A percentile compares a stretch with the other conserved stretches of the same genome.
These are phyloP conservation scores for Rachicladosporium sp. DNA, from an alignment of 2,329 filamentous ascomycete genomes.

Conservation along the genomic window DNA sequence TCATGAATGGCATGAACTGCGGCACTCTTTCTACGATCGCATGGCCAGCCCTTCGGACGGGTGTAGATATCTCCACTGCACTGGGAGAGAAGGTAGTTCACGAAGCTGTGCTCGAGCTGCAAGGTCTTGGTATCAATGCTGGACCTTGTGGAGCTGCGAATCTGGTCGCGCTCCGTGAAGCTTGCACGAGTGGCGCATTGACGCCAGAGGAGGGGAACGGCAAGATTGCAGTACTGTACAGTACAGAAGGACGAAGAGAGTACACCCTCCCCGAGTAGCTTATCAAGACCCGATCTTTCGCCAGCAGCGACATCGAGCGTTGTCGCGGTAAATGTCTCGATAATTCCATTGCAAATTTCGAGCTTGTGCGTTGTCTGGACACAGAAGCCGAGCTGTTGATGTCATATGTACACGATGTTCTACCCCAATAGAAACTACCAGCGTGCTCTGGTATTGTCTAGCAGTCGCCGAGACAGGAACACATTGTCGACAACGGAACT, in stretches of 20 bases:
- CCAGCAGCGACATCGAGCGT: background rate
- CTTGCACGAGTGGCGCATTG: conserved; percentile 26
- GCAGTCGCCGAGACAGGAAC: too few species aligned
- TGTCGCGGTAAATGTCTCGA: background rate
- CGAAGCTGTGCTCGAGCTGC: conserved; percentile 41
- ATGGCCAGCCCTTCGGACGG: conserved; percentile 45
- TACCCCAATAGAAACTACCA: too few species aligned
- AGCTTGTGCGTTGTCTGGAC: too few species aligned
- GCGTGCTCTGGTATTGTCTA: too few species aligned
- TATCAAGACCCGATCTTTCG: background rate
- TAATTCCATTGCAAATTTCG: too few species aligned
- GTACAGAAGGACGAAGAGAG: conserved; percentile 48
- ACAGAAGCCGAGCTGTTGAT: too few species aligned
- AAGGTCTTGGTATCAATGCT: conserved; percentile 31
- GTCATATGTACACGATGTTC: too few species aligned
- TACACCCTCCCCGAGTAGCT: conserved; percentile 26
- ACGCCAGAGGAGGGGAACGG: conserved; percentile 26
- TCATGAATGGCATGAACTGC: conserved; percentile 62
- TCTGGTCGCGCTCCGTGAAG: conserved; percentile 42
- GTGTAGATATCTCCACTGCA: conserved; percentile 47
- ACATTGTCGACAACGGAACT: too few species aligned
- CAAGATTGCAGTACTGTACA: conserved; percentile 50
- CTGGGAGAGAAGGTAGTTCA: conserved; percentile 54
- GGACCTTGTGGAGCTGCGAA: conserved; percentile 52
- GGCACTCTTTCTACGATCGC: conserved; percentile 53